Base-by-base conservation (phyloP, 495 filamentous ascomycete species). In the Trichoderma virens region DNA sequence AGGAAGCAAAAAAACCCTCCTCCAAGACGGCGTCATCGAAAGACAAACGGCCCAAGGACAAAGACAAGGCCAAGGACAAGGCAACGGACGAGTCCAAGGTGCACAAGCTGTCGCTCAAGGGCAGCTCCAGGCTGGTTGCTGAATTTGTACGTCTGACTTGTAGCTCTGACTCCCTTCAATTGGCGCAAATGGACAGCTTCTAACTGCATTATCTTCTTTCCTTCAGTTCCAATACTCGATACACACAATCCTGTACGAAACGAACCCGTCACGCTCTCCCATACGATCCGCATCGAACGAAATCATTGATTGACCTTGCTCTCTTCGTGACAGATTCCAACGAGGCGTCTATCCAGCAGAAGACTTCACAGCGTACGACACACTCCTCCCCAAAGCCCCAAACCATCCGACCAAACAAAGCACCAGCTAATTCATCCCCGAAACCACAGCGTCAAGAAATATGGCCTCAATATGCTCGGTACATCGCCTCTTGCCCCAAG, bases 391-490 rank as follows among this genome's bases (percentile, higher is more conserved):
- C 27, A 18, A 16, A 18, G 18, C 9, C 30, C 20, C n/a, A 25
- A 35, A 27, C 16, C 45, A 51, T 16, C 28, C 54, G 9, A 51
- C n/a, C n/a, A 41, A 13, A 25, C 30, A 20, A 35, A 0, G 0
- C 39, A 7, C 31, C 60, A 31, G 18, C n/a, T 56, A 30, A 54
- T 18, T 4, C 54, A 13, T 28, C 30, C 23, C 5, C n/a, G n/a
- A n/a, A n/a, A n/a, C 41, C 47, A 23, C 62, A 89, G 87, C 27
- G 92, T 98, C 69, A 98, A 98, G 77, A 98, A 98, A 81, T 98
- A 98, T 86, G 95, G 95, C 70, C 86, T 98, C 68, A 98, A 96
- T 71, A 98, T 98, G 92, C 90, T 97, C 43, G 85, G 86, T 89
- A 76, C 65, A 80, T 75, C 35, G 41, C 38, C 62, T 7, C 43